These are phyloP conservation scores for Carex cristatella DNA, from an alignment of 176 grass and related monocot species.

Conservation along the genomic window DNA sequence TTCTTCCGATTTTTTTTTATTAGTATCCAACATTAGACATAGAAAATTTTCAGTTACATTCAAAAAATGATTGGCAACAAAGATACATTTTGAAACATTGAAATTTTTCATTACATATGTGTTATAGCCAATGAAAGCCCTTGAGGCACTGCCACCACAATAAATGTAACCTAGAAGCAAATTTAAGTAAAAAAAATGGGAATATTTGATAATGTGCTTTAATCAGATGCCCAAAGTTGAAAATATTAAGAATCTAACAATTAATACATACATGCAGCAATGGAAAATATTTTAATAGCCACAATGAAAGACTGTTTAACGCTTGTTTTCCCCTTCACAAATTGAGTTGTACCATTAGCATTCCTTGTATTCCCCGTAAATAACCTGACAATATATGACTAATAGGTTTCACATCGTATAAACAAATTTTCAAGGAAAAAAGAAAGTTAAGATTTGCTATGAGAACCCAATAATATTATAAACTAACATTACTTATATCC, in stretches of 20 bases:
- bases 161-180: constrained; percentile 72
- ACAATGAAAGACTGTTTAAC: constrained; percentile 68
- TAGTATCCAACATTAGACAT: neutral
- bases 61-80: neutral
- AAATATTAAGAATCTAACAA: constrained; percentile 7
- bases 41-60: constrained; percentile 19
- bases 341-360: constrained; percentile 74
- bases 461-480: constrained; percentile 16
- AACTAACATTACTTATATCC: constrained; percentile 54
- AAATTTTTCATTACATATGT: constrained; percentile 51
- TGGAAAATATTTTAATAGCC: constrained; percentile 86
- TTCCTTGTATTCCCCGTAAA: constrained; percentile 83
- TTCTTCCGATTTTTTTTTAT: too few relatives aligned
- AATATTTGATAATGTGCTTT: constrained; percentile 18
- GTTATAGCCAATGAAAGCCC: constrained; percentile 96
- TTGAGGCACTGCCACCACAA: constrained; percentile 96
- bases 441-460: constrained; percentile 13
- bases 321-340: constrained; percentile 60
- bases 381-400: constrained; percentile 41
- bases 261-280: constrained; percentile 82
- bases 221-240: neutral
- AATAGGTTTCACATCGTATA: neutral
- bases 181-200: constrained; percentile 25
- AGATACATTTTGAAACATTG: constrained; percentile 24
- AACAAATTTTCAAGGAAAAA: neutral